Percentiles rank a stretch among this genome's conserved stretches.
phyloP scores from a whole-genome alignment of 2,329 filamentous ascomycete species.

The Clathrospora elynae region DNA sequence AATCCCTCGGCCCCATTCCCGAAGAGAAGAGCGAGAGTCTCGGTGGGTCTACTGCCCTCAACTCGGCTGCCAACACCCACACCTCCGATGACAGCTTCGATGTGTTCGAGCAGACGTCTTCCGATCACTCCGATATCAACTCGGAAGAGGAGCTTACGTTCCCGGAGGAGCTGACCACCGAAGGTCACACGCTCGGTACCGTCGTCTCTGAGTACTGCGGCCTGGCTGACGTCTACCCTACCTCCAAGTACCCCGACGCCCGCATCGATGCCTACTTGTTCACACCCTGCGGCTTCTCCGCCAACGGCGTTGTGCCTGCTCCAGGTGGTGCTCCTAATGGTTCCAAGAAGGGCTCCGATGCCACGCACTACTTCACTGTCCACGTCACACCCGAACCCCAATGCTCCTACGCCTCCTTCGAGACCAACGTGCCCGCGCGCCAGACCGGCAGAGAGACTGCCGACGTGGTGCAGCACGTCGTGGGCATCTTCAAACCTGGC shows the following conservation, averaged over 20 bases:
- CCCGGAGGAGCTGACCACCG: slow-evolving; percentile 79
- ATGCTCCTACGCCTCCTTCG: slow-evolving; percentile 97
- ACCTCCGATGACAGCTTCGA: slow-evolving; percentile 68
- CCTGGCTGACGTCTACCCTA: slow-evolving; percentile 85
- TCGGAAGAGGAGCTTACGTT: slow-evolving; percentile 64
- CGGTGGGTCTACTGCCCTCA: slow-evolving; percentile 42
- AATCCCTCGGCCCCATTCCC: slow-evolving; percentile 64
- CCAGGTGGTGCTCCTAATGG: slow-evolving; percentile 58
- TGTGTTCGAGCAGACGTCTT: slow-evolving; percentile 77
- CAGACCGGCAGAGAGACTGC: slow-evolving; percentile 87
- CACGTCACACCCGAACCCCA: slow-evolving; percentile 97
- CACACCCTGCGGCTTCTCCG: slow-evolving; percentile 94
- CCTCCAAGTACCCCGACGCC: slow-evolving; percentile 84
- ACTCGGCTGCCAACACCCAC: slow-evolving; percentile 50
- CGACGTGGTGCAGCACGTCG: slow-evolving; percentile 91
- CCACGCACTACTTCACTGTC: slow-evolving; percentile 89
- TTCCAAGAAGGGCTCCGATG: slow-evolving; percentile 48
- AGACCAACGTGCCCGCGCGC: slow-evolving; percentile 92
- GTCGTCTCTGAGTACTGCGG: slow-evolving; percentile 91
- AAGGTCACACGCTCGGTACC: slow-evolving; percentile 90
- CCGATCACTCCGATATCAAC: slow-evolving; percentile 63
- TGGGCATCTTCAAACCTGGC: slow-evolving; percentile 95
- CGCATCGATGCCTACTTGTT: slow-evolving; percentile 96
- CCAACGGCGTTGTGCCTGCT: slow-evolving; percentile 91
- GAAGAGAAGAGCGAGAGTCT: slow-evolving; percentile 53